These are phyloP conservation scores for Chlamydomonas schloesseri DNA, from an alignment of 139 green algal species.

Conservation along the genomic window DNA sequence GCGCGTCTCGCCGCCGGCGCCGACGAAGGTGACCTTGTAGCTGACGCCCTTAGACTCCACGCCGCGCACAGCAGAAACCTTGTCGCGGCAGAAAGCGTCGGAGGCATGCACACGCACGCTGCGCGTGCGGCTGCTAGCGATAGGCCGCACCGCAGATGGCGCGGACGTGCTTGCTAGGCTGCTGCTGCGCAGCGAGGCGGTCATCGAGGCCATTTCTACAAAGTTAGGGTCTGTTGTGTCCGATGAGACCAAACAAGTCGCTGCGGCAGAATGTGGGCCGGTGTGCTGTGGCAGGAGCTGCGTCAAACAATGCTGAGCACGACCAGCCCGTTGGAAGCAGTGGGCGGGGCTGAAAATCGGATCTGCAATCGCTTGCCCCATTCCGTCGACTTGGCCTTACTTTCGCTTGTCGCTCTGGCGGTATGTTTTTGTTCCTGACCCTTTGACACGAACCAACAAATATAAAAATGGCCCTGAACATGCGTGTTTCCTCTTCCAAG, in stretches of 20 bases:
- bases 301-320: too few relatives aligned
- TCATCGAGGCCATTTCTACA: not conserved
- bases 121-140: not conserved
- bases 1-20: constrained; percentile 62
- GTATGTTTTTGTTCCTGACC: too few relatives aligned
- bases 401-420: too few relatives aligned
- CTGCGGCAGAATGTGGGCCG: too few relatives aligned
- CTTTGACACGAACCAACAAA: not conserved
- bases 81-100: constrained; percentile 81
- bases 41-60: constrained; percentile 47
- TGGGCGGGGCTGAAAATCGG: too few relatives aligned
- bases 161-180: constrained; percentile 7
- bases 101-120: constrained; percentile 41
- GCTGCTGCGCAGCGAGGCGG: constrained; percentile 8
- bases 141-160: not conserved
- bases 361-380: too few relatives aligned
- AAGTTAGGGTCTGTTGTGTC: not conserved
- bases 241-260: not conserved
- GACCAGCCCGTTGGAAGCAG: too few relatives aligned
- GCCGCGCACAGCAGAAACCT: constrained; percentile 60
- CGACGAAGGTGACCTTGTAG: constrained; percentile 81
- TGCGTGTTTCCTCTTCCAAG: constrained; percentile 5
- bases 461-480: constrained; percentile 27
- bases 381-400: too few relatives aligned
- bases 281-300: too few relatives aligned